phyloP scores from a whole-genome alignment of 2,329 filamentous ascomycete genomes.

The Fusarium nodosum region DNA sequence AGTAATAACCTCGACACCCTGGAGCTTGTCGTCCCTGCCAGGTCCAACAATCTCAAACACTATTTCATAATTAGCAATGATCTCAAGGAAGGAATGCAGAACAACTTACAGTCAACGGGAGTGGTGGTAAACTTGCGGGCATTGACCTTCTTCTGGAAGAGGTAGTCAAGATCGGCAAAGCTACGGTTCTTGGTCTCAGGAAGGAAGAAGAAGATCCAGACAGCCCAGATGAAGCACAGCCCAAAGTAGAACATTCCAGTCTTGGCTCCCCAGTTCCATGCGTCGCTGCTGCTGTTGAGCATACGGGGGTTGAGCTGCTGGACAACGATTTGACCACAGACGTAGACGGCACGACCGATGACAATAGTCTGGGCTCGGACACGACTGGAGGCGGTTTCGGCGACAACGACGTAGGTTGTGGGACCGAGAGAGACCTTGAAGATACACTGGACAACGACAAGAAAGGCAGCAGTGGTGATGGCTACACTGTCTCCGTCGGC shows the following conservation, averaged over 20 bases:
- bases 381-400: conserved; percentile 61
- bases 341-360: conserved; percentile 59
- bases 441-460: conserved; percentile 68
- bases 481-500: conserved; percentile 33
- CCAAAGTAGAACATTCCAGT: conserved; percentile 61
- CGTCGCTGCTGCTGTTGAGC: conserved; percentile 58
- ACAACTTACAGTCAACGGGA: conserved; percentile 50
- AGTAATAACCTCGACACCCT: conserved; percentile 23
- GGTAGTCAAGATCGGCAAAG: conserved; percentile 67
- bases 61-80: conserved; percentile 5
- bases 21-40: conserved; percentile 22
- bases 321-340: conserved; percentile 56
- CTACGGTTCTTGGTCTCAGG: conserved; percentile 68
- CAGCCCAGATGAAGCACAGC: conserved; percentile 59
- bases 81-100: rapidly evolving
- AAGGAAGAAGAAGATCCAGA: conserved; percentile 66
- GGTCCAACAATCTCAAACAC: conserved; percentile 33
- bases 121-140: conserved; percentile 57
- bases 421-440: conserved; percentile 56
- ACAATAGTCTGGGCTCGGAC: conserved; percentile 63
- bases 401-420: conserved; percentile 87
- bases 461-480: conserved; percentile 48
- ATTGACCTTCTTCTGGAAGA: conserved; percentile 63
- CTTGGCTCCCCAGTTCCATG: conserved; percentile 63
- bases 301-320: conserved; percentile 61